phyloP scores from a whole-genome alignment of 371 early-diverging fungal genomes.

The Actinomucor elegans region DNA sequence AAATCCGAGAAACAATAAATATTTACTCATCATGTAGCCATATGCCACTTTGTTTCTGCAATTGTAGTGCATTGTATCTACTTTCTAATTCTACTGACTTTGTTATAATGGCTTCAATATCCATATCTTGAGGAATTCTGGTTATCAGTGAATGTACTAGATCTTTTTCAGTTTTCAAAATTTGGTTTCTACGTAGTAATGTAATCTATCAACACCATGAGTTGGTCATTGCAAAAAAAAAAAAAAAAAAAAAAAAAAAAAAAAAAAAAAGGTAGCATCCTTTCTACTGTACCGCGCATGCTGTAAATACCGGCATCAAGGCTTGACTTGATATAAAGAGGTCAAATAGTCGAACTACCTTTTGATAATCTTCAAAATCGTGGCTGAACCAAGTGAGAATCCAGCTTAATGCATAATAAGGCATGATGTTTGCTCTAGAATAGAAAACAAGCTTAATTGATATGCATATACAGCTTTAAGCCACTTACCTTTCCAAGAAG shows the following conservation, averaged over 20 bases:
- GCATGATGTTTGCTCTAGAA: conserved; percentile 55
- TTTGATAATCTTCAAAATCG: conserved; percentile 62
- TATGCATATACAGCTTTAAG: not conserved
- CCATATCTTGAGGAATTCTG: conserved; percentile 58
- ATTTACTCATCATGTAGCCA: conserved; percentile 57
- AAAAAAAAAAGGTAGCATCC: too few relatives aligned
- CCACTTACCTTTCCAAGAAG: conserved; percentile 34
- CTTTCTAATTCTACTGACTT: conserved; percentile 45
- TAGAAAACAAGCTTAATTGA: not conserved
- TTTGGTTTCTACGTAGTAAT: conserved; percentile 47
- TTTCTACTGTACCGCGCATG: conserved; percentile 67
- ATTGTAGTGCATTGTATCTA: conserved; percentile 42
- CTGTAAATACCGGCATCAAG: conserved; percentile 73
- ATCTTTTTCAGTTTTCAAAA: conserved; percentile 60
- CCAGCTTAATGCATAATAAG: conserved; percentile 86
- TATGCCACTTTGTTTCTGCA: conserved; percentile 55
- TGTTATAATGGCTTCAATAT: conserved; percentile 51
- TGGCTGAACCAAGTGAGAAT: conserved; percentile 88
- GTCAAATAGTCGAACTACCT: conserved; percentile 74
- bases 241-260: too few relatives aligned
- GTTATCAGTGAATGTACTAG: conserved; percentile 58
- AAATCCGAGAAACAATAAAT: not conserved
- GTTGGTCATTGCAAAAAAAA: too few relatives aligned
- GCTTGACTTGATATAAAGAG: conserved; percentile 74
- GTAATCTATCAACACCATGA: conserved; percentile 40